phyloP scores from a whole-genome alignment of 192 early-diverging fungal species.

The Rhizoclosmatium globosum region DNA sequence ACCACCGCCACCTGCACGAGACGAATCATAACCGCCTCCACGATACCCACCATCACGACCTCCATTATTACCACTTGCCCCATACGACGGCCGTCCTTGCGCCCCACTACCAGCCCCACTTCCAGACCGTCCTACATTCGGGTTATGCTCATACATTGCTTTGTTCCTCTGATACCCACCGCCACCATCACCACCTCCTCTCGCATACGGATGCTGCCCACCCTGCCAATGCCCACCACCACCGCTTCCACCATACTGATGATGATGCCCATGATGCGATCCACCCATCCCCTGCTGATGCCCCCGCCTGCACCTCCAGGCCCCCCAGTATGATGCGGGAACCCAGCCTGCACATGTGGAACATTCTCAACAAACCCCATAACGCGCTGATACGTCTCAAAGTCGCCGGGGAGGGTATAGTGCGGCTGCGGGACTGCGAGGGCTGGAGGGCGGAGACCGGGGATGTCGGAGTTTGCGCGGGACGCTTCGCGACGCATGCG shows the following conservation, averaged over 20 bases:
- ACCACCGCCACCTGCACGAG: conserved; percentile 12
- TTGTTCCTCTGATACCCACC: conserved; percentile 12
- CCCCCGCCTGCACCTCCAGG: conserved; percentile 1
- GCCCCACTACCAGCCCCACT: background rate
- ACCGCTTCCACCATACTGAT: conserved; percentile 19
- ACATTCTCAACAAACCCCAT: background rate
- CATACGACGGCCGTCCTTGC: background rate
- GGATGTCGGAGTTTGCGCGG: background rate
- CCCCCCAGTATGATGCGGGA: background rate
- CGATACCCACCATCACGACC: background rate
- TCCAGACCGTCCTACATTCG: conserved; percentile 28
- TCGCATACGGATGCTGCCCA: conserved; percentile 50
- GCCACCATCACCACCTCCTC: conserved; percentile 30
- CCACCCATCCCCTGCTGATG: background rate
- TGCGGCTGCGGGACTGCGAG: conserved; percentile 16
- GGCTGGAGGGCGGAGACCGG: background rate
- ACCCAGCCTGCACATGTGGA: conserved; percentile 16
- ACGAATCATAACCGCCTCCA: background rate
- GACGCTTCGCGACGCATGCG: conserved; percentile 4
- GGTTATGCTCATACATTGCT: conserved; percentile 4
- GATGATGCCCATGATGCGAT: background rate
- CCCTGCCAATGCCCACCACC: conserved; percentile 55
- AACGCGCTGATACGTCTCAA: conserved; percentile 15
- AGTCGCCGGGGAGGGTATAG: conserved; percentile 14
- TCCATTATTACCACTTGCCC: background rate